These are phyloP conservation scores for Cutaneotrichosporon spelunceum DNA, from an alignment of 1,284 basidiomycete species.

Conservation along the genomic window DNA sequence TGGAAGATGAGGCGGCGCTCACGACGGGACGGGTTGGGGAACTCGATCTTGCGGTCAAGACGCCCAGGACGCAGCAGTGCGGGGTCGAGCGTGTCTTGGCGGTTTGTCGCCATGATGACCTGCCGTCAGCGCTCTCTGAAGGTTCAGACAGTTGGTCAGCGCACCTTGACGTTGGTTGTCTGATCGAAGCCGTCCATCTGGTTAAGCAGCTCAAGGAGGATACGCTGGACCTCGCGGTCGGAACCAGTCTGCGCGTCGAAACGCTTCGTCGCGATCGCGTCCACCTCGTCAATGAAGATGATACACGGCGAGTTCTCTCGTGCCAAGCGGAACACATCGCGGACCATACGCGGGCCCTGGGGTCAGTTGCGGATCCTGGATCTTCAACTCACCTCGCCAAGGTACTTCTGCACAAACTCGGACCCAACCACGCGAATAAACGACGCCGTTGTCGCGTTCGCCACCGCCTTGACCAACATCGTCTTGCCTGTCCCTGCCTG, in stretches of 20 bases:
- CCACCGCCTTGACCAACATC: conserved; percentile 94
- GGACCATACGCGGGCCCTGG: conserved; percentile 94
- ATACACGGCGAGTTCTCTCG: conserved; percentile 96
- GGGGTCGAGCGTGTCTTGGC: conserved; percentile 93
- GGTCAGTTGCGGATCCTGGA: conserved; percentile 7
- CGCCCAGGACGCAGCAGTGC: conserved; percentile 95
- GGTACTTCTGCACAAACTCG: conserved; percentile 98
- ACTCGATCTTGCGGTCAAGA: conserved; percentile 98
- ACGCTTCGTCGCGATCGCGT: conserved; percentile 98
- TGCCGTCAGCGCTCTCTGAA: conserved; percentile 42
- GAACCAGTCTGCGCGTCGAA: conserved; percentile 99
- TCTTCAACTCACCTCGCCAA: conserved; percentile 66
- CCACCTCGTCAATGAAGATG: conserved; percentile 99
- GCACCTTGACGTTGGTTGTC: conserved; percentile 94
- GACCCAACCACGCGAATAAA: conserved; percentile 98
- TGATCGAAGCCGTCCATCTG: conserved; percentile 99
- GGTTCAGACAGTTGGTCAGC: conserved; percentile 19
- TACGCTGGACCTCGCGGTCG: conserved; percentile 98
- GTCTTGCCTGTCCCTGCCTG: conserved; percentile 93
- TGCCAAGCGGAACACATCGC: conserved; percentile 96
- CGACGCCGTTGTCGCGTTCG: conserved; percentile 97
- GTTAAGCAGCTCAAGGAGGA: conserved; percentile 94
- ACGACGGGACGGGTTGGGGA: conserved; percentile 87
- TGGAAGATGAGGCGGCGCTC: conserved; percentile 99
- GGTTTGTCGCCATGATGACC: conserved; percentile 99